These are phyloP conservation scores for Leptosphaerulina australis DNA, from an alignment of 2,329 filamentous ascomycete genomes.

Conservation along the genomic window DNA sequence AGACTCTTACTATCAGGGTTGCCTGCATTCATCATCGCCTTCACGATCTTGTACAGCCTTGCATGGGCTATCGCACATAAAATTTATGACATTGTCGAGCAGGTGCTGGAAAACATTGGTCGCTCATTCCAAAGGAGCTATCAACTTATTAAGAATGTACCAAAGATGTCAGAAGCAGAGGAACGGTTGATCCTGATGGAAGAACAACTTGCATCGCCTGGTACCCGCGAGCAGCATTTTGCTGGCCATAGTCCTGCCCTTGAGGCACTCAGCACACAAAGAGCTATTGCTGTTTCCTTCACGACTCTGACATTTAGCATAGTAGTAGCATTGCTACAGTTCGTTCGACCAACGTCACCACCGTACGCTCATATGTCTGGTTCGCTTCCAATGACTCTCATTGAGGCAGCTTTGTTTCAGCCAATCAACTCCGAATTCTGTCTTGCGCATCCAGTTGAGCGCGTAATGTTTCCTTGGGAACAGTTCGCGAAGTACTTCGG, in stretches of 20 bases:
- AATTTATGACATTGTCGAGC: slow-evolving; percentile 21
- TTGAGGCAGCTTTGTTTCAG: slow-evolving; percentile 22
- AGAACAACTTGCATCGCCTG: slow-evolving; percentile 5
- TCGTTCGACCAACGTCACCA: slow-evolving; percentile 20
- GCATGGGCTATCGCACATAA: slow-evolving; percentile 16
- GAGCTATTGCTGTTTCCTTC: slow-evolving; percentile 16
- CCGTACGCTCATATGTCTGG: slow-evolving; percentile 29
- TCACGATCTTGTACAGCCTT: slow-evolving; percentile 16
- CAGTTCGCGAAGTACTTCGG: slow-evolving; percentile 20
- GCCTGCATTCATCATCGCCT: slow-evolving; percentile 15
- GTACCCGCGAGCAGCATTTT: not conserved
- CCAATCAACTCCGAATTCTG: slow-evolving; percentile 28
- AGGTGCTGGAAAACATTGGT: slow-evolving; percentile 8
- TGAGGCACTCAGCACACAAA: slow-evolving; percentile 2
- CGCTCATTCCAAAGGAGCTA: slow-evolving; percentile 13
- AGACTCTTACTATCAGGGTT: slow-evolving; percentile 22
- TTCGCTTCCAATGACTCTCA: slow-evolving; percentile 24
- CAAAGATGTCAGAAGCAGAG: slow-evolving; percentile 8
- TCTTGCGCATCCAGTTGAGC: slow-evolving; percentile 23
- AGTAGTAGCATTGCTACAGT: slow-evolving; percentile 15
- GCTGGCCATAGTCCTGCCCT: not conserved
- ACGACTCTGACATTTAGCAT: slow-evolving; percentile 15
- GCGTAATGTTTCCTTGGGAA: slow-evolving; percentile 21
- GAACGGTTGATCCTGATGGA: slow-evolving; percentile 18
- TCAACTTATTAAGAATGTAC: slow-evolving; percentile 8